Percentiles rank a stretch among this genome's conserved stretches.
These are phyloP conservation scores for Candida anutae DNA, from an alignment of 1,139 yeast species.

Conservation along the genomic window DNA sequence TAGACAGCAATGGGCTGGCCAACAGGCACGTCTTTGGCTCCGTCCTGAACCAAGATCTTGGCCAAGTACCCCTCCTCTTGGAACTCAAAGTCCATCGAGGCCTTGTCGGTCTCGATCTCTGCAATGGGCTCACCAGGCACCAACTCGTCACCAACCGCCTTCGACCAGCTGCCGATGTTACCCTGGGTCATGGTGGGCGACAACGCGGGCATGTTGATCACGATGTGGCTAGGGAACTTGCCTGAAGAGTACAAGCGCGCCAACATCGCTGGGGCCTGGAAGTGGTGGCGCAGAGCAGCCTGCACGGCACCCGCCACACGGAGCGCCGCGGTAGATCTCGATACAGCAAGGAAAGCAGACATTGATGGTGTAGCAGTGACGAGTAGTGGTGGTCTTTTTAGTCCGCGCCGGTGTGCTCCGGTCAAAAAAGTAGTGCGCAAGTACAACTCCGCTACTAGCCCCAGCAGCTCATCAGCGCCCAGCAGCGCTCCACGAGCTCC, in stretches of 20 bases:
- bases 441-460: conserved; percentile 14
- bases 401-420: conserved; percentile 21
- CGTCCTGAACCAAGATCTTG: conserved; percentile 78
- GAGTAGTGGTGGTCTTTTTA: conserved; percentile 5
- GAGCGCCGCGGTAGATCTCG: conserved; percentile 20
- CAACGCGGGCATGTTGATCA: conserved; percentile 84
- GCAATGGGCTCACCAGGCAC: conserved; percentile 91
- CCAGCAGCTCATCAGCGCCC: too few relatives aligned
- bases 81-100: conserved; percentile 98
- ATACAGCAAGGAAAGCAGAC: conserved; percentile 27
- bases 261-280: conserved; percentile 16
- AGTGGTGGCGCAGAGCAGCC: conserved; percentile 9
- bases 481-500: too few relatives aligned
- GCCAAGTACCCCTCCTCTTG: conserved; percentile 97
- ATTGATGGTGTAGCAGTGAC: conserved; percentile 6
- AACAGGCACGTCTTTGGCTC: conserved; percentile 85
- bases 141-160: conserved; percentile 79
- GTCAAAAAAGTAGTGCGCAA: conserved; percentile 8
- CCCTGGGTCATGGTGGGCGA: conserved; percentile 99
- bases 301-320: conserved; percentile 12
- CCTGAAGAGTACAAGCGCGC: conserved; percentile 38
- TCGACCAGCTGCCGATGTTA: conserved; percentile 81
- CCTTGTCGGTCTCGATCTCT: conserved; percentile 97
- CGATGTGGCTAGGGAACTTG: conserved; percentile 59
- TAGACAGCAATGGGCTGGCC: conserved; percentile 95